These are phyloP conservation scores for Russula emetica DNA, from an alignment of 768 basidiomycete genomes.

Conservation along the genomic window DNA sequence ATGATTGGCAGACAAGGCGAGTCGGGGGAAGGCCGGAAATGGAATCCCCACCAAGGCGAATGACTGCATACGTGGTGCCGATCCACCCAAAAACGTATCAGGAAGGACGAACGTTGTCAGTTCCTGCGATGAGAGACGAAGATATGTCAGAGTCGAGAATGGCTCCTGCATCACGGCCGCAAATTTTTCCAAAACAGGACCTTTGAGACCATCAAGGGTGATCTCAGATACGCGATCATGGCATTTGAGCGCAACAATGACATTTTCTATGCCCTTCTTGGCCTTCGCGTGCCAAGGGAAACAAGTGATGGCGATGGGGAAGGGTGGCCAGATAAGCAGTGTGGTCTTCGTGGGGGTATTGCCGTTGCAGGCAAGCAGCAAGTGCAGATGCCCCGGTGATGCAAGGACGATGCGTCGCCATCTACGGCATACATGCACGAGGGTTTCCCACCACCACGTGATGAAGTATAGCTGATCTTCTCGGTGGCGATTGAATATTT, in stretches of 20 bases:
- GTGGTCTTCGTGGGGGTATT: not conserved
- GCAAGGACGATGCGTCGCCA: not conserved
- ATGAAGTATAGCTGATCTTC: not conserved
- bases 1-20: not conserved
- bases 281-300: not conserved
- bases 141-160: not conserved
- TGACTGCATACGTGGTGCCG: not conserved
- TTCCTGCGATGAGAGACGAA: not conserved
- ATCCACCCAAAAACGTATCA: not conserved
- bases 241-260: not conserved
- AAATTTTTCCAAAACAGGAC: not conserved
- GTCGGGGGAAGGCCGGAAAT: not conserved
- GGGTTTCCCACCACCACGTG: slow-evolving; percentile 1
- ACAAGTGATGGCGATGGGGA: not conserved
- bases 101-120: not conserved
- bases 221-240: not conserved
- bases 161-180: not conserved
- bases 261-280: not conserved
- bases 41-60: not conserved
- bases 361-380: not conserved
- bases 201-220: not conserved
- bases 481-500: not conserved
- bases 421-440: not conserved
- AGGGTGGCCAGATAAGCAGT: not conserved
- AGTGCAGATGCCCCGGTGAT: not conserved